These are phyloP conservation scores for Phallus indusiatus DNA, from an alignment of 768 basidiomycete genomes.

Conservation along the genomic window DNA sequence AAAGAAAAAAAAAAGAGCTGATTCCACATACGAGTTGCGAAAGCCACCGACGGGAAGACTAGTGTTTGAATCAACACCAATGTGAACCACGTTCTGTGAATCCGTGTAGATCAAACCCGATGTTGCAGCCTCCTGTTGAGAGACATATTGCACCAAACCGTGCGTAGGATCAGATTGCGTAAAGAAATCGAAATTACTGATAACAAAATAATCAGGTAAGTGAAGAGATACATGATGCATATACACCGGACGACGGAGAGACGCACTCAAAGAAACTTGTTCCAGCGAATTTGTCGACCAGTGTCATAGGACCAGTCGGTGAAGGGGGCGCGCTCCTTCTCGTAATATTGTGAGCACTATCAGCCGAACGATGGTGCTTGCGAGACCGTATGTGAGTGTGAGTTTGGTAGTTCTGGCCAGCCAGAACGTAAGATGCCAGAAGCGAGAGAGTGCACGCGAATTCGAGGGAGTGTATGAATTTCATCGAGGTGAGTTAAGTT, in stretches of 20 bases:
- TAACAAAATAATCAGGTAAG: background rate
- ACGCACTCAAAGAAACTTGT: slow-evolving; percentile 50
- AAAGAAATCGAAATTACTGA: slow-evolving; percentile 65
- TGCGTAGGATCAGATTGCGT: slow-evolving; percentile 54
- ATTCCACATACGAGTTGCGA: slow-evolving; percentile 39
- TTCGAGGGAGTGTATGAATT: background rate
- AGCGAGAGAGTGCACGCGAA: background rate
- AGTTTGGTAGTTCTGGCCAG: slow-evolving; percentile 22
- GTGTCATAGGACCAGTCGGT: slow-evolving; percentile 20
- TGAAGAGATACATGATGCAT: background rate
- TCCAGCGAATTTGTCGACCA: slow-evolving; percentile 36
- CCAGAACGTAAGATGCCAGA: slow-evolving; percentile 23
- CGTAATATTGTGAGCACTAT: slow-evolving; percentile 14
- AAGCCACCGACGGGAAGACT: slow-evolving; percentile 38
- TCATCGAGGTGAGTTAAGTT: background rate
- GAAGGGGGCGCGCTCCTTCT: slow-evolving; percentile 12
- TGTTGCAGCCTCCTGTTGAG: slow-evolving; percentile 33
- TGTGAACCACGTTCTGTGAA: slow-evolving; percentile 41
- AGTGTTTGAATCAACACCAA: slow-evolving; percentile 55
- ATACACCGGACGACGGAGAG: too few species aligned
- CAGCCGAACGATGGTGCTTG: slow-evolving; percentile 6
- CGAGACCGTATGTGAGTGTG: slow-evolving; percentile 16
- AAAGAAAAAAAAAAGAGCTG: slow-evolving; percentile 2
- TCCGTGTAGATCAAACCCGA: slow-evolving; percentile 56
- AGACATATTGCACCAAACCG: slow-evolving; percentile 56